Base-by-base conservation (phyloP, 805 yeast genomes). In the Deakozyma indianensis region DNA sequence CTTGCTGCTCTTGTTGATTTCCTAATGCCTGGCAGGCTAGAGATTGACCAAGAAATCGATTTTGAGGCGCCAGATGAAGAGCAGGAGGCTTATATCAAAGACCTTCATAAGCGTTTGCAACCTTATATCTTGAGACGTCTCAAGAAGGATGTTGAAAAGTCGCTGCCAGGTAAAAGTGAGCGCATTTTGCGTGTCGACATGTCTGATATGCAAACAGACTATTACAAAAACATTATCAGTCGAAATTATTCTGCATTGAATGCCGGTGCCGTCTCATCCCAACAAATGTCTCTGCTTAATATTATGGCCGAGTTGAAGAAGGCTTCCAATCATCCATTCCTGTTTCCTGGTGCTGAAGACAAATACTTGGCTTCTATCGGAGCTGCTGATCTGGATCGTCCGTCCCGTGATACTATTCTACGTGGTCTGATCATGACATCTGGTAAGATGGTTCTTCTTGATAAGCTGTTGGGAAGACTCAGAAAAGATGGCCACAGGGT, bases 141-240 rank as follows among this genome's bases (percentile, higher is more conserved):
- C 61, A 92, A 92, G 62, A 92, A 92, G 59, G 98, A 92, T 65
- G 99, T 92, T 11, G 98, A 94, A 61, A 94, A 90, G 59, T 86
- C 96, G 0, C 70, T 92, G 51, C 98, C 98, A 2, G 84, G 95
- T 1, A 92, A 92, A 61, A 83, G 96, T 0, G 98, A 92, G 65
- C 76, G 97, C 54, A 94, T 94, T 50, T 68, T 94, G 53, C 75
- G 98, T 56, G 98, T 92, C 3, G 99, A 92, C 60, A 69, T 92
- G 48, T 84, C 96, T 1, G 98, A 92, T 57, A 70, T 86, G 54
- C 99, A 92, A 65, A 92, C 97, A 0, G 87, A 85, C 48, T 92
- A 90, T 63, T 92, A 92, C 67, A 83, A 87, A 56, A 94, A 92
- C 62, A 86, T 94, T 53, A 74, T 92, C 48, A 85, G 97, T 14